Percentiles rank a stretch among this genome's conserved stretches.
Conservation (phyloP, 208 protist genomes). For the Acanthamoeba castellanii region DNA sequence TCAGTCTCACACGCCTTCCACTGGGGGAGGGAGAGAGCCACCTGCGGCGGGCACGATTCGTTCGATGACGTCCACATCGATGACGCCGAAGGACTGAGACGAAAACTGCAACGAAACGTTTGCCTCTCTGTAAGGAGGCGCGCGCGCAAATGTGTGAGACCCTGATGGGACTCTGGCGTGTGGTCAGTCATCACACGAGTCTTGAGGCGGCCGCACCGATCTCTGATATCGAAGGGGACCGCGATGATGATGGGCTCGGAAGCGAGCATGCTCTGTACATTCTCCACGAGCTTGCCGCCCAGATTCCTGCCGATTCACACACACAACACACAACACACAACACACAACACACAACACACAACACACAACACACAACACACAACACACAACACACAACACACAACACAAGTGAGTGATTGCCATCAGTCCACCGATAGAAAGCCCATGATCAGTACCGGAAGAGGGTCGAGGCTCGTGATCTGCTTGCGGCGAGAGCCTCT, state of each 20-base stretch:
- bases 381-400: neutral
- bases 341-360: too few relatives aligned
- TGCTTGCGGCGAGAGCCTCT: neutral
- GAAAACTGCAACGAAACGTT: neutral
- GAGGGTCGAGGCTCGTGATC: neutral
- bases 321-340: too few relatives aligned
- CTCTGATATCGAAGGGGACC: neutral
- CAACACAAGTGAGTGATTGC: too few relatives aligned
- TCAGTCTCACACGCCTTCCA: too few relatives aligned
- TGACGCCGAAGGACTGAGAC: neutral
- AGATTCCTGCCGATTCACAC: neutral
- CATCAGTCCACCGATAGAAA: too few relatives aligned
- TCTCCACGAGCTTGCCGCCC: neutral
- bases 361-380: too few relatives aligned
- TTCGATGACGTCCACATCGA: conserved; percentile 9
- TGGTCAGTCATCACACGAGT: neutral
- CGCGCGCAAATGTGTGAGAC: neutral
- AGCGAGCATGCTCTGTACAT: neutral
- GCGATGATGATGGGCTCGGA: conserved; percentile 18
- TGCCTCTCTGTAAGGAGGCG: neutral
- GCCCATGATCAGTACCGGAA: neutral
- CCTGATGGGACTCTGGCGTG: too few relatives aligned
- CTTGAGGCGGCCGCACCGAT: neutral
- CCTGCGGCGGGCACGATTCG: neutral
- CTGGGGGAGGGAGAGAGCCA: too few relatives aligned